Evolutionary conservation across 2,329 filamentous ascomycete species (phyloP).

Genomic region (Albifimbria verrucaria): DNA sequence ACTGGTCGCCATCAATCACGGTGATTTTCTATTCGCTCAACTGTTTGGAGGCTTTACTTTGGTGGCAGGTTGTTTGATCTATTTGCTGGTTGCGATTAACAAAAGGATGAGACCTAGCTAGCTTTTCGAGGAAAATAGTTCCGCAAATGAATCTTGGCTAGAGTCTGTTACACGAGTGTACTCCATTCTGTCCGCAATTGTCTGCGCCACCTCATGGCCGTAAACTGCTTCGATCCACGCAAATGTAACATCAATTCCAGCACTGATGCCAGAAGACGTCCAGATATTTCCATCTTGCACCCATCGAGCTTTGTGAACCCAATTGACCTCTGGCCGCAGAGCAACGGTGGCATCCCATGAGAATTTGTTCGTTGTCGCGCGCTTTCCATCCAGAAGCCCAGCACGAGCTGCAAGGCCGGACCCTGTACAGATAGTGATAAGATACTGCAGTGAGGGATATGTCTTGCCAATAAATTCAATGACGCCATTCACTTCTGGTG

Average conservation of each 20-base stretch:
- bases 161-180: constrained; percentile 48
- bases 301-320: constrained; percentile 55
- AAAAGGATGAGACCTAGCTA: neutral
- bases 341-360: constrained; percentile 30
- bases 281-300: constrained; percentile 55
- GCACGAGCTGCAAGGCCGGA: constrained; percentile 46
- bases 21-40: neutral
- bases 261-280: constrained; percentile 55
- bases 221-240: constrained; percentile 53
- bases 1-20: neutral
- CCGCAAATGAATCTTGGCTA: constrained; percentile 46
- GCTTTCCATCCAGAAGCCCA: constrained; percentile 49
- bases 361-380: constrained; percentile 57
- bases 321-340: constrained; percentile 38
- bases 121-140: neutral
- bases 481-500: constrained; percentile 23
- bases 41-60: neutral
- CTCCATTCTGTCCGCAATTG: constrained; percentile 48
- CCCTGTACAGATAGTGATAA: constrained; percentile 58
- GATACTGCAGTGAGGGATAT: constrained; percentile 39
- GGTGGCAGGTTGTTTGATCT: neutral
- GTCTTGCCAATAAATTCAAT: constrained; percentile 36
- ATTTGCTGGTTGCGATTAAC: neutral
- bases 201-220: constrained; percentile 44
- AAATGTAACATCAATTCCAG: constrained; percentile 60